These are phyloP conservation scores for Rhizophlyctis rosea DNA, from an alignment of 192 early-diverging fungal species.

Conservation along the genomic window DNA sequence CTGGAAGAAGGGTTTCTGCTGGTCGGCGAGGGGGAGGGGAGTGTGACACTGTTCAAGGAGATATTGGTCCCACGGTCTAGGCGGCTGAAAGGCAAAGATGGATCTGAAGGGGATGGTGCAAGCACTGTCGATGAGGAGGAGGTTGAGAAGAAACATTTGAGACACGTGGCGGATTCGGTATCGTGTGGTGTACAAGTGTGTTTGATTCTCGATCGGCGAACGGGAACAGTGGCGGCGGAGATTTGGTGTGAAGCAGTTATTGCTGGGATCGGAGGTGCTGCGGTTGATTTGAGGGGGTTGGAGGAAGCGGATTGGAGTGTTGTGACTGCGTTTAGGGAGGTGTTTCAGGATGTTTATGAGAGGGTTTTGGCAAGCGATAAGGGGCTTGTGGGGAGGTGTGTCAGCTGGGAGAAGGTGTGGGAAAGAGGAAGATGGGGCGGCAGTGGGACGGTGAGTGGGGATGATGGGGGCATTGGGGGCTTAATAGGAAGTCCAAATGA, in stretches of 20 bases:
- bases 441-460: no score
- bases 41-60: slow-evolving; percentile 48
- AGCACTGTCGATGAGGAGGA: no score
- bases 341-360: no score
- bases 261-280: slow-evolving; percentile 24
- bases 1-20: slow-evolving; percentile 44
- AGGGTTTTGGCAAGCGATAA: no score
- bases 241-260: slow-evolving; percentile 47
- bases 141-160: no score
- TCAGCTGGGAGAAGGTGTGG: no score
- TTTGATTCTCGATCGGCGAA: slow-evolving; percentile 29
- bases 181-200: slow-evolving; percentile 47
- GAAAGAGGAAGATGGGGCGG: no score
- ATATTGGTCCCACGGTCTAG: slow-evolving; percentile 1
- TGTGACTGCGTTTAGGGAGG: background rate
- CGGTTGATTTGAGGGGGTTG: background rate
- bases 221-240: slow-evolving; percentile 37
- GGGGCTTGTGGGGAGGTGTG: no score
- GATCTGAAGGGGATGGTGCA: background rate
- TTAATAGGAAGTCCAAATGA: no score
- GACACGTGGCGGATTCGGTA: background rate
- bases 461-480: no score
- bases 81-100: slow-evolving; percentile 6
- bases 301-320: background rate
- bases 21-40: slow-evolving; percentile 31